Evolutionary conservation across 768 basidiomycete species (phyloP).

Genomic region (Lentinula sp.): DNA sequence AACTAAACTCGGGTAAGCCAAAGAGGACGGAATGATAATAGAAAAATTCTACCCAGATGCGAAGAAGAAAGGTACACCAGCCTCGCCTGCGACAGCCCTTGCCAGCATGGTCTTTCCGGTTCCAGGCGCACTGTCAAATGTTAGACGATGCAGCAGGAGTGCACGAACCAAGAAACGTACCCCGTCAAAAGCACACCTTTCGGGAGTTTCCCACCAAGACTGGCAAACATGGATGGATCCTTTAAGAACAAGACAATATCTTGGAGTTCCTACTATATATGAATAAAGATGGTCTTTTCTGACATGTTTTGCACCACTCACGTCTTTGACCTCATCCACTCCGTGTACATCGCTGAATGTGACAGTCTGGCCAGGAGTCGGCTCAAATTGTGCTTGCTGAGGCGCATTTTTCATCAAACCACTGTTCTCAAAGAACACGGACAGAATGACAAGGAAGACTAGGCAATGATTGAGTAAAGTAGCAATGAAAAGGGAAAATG

Average conservation of each 20-base stretch:
- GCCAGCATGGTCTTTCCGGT: constrained; percentile 99
- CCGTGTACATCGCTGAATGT: constrained; percentile 96
- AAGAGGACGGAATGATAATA: constrained; percentile 8
- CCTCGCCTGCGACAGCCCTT: constrained; percentile 94
- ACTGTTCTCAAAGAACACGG: constrained; percentile 88
- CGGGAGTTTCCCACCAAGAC: constrained; percentile 89
- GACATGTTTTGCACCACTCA: constrained; percentile 19
- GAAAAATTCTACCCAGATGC: constrained; percentile 67
- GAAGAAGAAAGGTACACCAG: constrained; percentile 96
- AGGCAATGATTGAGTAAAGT: neutral
- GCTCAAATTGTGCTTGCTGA: constrained; percentile 77
- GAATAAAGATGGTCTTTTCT: constrained; percentile 3
- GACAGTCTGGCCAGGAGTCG: constrained; percentile 71
- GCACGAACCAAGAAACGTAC: constrained; percentile 18
- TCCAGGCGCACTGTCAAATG: constrained; percentile 56
- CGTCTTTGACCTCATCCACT: constrained; percentile 94
- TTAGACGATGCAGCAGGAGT: neutral
- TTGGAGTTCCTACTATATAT: constrained; percentile 64
- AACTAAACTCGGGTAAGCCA: constrained; percentile 32
- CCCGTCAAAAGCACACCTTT: constrained; percentile 93
- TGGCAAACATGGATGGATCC: constrained; percentile 85
- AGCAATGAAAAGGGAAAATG: neutral
- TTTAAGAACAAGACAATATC: constrained; percentile 95
- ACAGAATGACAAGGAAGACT: constrained; percentile 83
- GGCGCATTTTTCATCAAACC: constrained; percentile 89